Conservation (phyloP, 805 yeast species). For the Candida xiaguanensis region DNA sequence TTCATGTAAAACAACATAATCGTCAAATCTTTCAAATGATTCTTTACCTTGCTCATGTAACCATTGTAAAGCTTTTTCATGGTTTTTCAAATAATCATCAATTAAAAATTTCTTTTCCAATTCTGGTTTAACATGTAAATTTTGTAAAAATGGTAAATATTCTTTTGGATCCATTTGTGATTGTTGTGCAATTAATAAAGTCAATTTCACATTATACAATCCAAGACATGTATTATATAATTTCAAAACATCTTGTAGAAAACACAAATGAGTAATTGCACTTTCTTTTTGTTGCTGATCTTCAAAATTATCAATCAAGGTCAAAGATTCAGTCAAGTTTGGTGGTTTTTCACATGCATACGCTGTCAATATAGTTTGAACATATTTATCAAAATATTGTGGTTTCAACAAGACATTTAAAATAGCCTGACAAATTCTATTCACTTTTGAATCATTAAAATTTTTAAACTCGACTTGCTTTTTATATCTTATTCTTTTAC, state of each 20-base stretch:
- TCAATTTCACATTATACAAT: conserved; percentile 73
- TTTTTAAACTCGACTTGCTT: conserved; percentile 36
- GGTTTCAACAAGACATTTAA: conserved; percentile 52
- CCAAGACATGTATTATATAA: conserved; percentile 79
- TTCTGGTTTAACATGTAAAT: conserved; percentile 63
- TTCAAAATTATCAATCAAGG: conserved; percentile 51
- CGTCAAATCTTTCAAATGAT: conserved; percentile 51
- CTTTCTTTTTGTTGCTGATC: conserved; percentile 46
- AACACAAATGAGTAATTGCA: conserved; percentile 79
- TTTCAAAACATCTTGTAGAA: conserved; percentile 82
- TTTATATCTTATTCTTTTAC: conserved; percentile 21
- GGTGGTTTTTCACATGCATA: conserved; percentile 92
- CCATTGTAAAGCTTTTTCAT: conserved; percentile 65
- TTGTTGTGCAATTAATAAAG: conserved; percentile 87
- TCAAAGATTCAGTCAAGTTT: conserved; percentile 70
- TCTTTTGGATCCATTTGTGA: conserved; percentile 98
- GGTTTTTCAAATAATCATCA: conserved; percentile 71
- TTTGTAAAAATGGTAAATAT: conserved; percentile 86
- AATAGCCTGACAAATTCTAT: conserved; percentile 71
- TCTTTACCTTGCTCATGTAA: conserved; percentile 47
- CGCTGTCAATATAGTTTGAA: conserved; percentile 83
- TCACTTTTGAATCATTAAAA: conserved; percentile 52
- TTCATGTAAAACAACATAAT: conserved; percentile 65
- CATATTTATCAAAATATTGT: conserved; percentile 50
- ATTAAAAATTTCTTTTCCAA: conserved; percentile 69